phyloP scores from a whole-genome alignment of 768 basidiomycete genomes.

The Suillus cothurnatus region DNA sequence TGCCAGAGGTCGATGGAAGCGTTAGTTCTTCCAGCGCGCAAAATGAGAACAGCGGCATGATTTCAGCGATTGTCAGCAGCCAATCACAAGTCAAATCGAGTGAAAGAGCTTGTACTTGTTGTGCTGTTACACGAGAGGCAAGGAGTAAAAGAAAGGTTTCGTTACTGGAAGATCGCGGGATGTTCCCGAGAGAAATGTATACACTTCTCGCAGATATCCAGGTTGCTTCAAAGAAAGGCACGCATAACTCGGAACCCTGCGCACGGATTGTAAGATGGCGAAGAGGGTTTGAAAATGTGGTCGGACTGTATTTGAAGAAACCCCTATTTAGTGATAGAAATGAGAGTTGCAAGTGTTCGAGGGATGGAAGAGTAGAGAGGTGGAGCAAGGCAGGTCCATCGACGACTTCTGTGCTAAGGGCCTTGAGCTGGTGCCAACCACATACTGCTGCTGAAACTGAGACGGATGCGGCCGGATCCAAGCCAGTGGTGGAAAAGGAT shows the following conservation, averaged over 20 bases:
- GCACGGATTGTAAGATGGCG: not conserved
- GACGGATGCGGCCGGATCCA: not conserved
- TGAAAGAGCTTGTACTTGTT: not conserved
- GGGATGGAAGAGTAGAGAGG: not conserved
- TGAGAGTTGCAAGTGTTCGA: not conserved
- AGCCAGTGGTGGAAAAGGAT: not conserved
- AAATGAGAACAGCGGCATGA: not conserved
- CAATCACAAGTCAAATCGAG: not conserved
- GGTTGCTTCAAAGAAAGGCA: not conserved
- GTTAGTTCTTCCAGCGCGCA: not conserved
- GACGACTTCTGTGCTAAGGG: not conserved
- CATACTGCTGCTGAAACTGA: not conserved
- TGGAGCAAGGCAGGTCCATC: not conserved
- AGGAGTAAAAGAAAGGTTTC: conserved; percentile 6
- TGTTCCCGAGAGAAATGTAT: not conserved
- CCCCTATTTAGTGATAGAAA: not conserved
- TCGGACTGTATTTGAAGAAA: not conserved
- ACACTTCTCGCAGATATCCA: not conserved
- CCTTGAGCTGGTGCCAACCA: not conserved
- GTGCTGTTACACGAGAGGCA: not conserved
- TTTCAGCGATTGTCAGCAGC: not conserved
- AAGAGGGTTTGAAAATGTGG: not conserved
- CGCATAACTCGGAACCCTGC: not conserved
- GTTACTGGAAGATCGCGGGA: conserved; percentile 16
- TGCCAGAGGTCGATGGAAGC: not conserved